phyloP scores from a whole-genome alignment of 345 rosid species.

The Hypericum androsaemum region DNA sequence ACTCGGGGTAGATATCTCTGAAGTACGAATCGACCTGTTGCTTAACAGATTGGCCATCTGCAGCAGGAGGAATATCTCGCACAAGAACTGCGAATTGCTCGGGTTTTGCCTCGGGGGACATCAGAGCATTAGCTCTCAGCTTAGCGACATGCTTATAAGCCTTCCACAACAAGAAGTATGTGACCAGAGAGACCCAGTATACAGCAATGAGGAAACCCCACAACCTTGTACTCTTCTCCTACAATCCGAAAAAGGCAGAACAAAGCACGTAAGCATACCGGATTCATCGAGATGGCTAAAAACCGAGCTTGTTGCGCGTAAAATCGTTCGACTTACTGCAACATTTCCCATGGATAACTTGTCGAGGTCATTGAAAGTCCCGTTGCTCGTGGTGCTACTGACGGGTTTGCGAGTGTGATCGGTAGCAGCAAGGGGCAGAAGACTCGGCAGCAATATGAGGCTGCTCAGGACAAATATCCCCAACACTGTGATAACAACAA shows the following conservation, averaged over 20 bases:
- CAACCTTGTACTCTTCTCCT: conserved; percentile 50
- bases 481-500: conserved; percentile 34
- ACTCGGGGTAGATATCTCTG: conserved; percentile 58
- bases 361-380: conserved; percentile 58
- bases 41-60: conserved; percentile 51
- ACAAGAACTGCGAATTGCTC: conserved; percentile 83
- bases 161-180: conserved; percentile 68
- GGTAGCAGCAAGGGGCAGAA: conserved; percentile 71
- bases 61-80: conserved; percentile 57
- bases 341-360: conserved; percentile 69
- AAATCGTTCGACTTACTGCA: conserved; percentile 31
- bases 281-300: background rate
- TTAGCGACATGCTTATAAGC: conserved; percentile 67
- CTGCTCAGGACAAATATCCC: conserved; percentile 66
- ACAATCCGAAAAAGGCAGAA: background rate
- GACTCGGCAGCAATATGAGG: conserved; percentile 52
- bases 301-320: background rate
- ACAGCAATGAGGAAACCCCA: conserved; percentile 58
- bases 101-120: conserved; percentile 48
- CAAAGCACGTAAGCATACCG: background rate
- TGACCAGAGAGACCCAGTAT: conserved; percentile 76
- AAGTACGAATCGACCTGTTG: conserved; percentile 80
- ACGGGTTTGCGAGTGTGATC: conserved; percentile 17
- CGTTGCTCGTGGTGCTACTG: conserved; percentile 30
- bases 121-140: conserved; percentile 62